Evolutionary conservation across 257 asterid genomes (phyloP).

Genomic region (Ilex aquifolium): DNA sequence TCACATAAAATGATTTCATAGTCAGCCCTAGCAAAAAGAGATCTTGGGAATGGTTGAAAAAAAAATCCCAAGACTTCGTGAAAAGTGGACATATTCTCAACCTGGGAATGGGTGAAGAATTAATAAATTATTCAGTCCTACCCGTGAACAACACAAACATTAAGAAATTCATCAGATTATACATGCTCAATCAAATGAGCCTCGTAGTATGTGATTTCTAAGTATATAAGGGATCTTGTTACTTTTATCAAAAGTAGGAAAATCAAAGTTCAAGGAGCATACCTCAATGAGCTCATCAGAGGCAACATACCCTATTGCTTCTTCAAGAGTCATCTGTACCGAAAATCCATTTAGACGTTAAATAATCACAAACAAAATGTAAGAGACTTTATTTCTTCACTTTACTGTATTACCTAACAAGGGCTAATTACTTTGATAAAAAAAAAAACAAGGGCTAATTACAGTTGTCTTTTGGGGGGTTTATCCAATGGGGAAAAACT

Average conservation of each 20-base stretch:
- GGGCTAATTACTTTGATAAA: no score
- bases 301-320: conserved; percentile 97
- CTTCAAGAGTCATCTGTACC: conserved; percentile 86
- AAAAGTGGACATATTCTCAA: background rate
- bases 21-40: background rate
- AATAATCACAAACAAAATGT: background rate
- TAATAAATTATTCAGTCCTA: background rate
- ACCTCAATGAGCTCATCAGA: conserved; percentile 98
- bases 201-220: no score
- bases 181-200: no score
- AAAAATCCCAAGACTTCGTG: no score
- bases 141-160: background rate
- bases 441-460: no score
- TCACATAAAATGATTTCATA: background rate
- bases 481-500: background rate
- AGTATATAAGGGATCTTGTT: no score
- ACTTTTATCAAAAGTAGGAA: background rate
- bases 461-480: no score
- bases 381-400: background rate
- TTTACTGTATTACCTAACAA: no score
- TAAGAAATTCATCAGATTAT: no score
- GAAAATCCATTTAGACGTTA: conserved; percentile 5
- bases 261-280: background rate
- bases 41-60: background rate
- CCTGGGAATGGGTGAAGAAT: background rate